These are phyloP conservation scores for Leptomonas seymouri DNA, from an alignment of 208 protist genomes.

Conservation along the genomic window DNA sequence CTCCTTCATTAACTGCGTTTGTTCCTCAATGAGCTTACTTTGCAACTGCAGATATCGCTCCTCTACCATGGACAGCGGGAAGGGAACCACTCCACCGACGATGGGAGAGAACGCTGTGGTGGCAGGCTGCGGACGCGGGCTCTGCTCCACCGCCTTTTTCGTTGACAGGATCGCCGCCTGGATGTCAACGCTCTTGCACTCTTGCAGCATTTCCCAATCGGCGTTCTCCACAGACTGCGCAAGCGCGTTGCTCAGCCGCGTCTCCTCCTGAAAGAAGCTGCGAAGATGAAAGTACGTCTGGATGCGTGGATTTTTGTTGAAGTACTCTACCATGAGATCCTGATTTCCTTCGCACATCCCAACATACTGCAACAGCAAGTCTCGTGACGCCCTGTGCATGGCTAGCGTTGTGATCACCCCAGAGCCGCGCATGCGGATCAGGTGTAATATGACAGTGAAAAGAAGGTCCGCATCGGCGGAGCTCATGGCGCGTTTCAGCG, in stretches of 20 bases:
- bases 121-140: constrained; percentile 10
- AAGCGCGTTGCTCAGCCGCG: constrained; percentile 28
- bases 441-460: constrained; percentile 66
- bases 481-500: constrained; percentile 51
- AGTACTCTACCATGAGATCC: constrained; percentile 44
- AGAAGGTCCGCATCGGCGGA: constrained; percentile 58
- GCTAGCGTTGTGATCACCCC: constrained; percentile 42
- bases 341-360: constrained; percentile 41
- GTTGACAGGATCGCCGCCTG: constrained; percentile 42
- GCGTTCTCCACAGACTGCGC: constrained; percentile 26
- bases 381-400: constrained; percentile 25
- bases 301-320: constrained; percentile 46
- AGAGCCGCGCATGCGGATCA: constrained; percentile 52
- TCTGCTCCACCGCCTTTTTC: constrained; percentile 33
- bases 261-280: constrained; percentile 59
- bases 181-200: constrained; percentile 52
- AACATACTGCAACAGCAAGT: constrained; percentile 58
- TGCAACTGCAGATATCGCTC: constrained; percentile 32
- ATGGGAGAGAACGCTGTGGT: constrained; percentile 33
- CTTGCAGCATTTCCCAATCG: constrained; percentile 67
- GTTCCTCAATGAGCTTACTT: constrained; percentile 56
- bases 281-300: constrained; percentile 47
- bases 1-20: constrained; percentile 62
- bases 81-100: constrained; percentile 16
- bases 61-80: constrained; percentile 27